These are phyloP conservation scores for Hebeloma cylindrosporum DNA, from an alignment of 768 basidiomycete genomes.

Conservation along the genomic window DNA sequence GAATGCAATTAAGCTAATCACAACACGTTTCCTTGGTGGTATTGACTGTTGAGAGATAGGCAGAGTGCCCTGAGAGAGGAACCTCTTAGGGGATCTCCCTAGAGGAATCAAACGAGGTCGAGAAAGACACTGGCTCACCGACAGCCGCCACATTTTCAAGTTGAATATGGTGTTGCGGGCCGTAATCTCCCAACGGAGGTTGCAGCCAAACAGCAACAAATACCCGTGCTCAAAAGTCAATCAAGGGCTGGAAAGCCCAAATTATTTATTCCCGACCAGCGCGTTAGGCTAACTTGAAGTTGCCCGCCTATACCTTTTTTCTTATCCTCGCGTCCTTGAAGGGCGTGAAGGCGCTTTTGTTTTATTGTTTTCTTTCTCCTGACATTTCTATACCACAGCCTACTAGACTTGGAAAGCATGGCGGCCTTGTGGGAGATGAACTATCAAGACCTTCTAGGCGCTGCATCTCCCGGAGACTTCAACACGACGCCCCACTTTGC, in stretches of 20 bases:
- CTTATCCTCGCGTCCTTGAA: conserved; percentile 24
- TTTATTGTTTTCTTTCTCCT: conserved; percentile 9
- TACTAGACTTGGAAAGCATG: too few relatives aligned
- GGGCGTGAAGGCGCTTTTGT: conserved; percentile 10
- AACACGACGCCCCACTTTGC: conserved; percentile 9
- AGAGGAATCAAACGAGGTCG: background rate
- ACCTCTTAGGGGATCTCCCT: background rate
- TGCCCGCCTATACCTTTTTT: conserved; percentile 25
- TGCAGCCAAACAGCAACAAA: conserved; percentile 18
- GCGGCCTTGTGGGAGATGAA: conserved; percentile 12
- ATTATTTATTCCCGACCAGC: conserved; percentile 7
- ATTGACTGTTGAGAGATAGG: conserved; percentile 5
- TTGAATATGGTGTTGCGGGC: conserved; percentile 4
- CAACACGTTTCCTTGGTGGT: conserved; percentile 11
- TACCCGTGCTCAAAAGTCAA: too few relatives aligned
- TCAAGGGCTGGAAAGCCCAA: too few relatives aligned
- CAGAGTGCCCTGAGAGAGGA: background rate
- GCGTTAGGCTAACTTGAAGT: conserved; percentile 28
- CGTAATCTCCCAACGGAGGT: background rate
- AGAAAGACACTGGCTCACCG: background rate
- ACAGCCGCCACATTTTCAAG: conserved; percentile 15
- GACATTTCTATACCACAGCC: conserved; percentile 20
- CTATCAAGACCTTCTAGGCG: conserved; percentile 14
- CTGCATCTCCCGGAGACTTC: conserved; percentile 3
- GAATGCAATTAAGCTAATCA: conserved; percentile 36